Percentiles rank a stretch among this genome's conserved stretches.
These are phyloP conservation scores for Aspergillus bombycis DNA, from an alignment of 2,329 filamentous ascomycete genomes.

Conservation along the genomic window DNA sequence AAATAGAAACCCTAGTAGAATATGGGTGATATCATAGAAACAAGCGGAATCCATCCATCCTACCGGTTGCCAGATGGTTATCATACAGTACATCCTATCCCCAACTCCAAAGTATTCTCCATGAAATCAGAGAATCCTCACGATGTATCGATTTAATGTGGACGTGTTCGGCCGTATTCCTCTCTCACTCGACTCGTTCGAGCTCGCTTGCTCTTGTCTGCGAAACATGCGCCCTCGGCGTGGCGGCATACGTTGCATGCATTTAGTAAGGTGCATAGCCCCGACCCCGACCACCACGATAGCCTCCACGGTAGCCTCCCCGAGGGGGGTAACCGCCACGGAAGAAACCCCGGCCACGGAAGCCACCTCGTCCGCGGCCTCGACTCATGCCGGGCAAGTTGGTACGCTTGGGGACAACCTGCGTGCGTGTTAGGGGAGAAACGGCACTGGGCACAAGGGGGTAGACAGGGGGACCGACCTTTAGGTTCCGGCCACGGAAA, in stretches of 20 bases:
- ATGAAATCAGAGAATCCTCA: slow-evolving; percentile 23
- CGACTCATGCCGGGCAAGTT: slow-evolving; percentile 94
- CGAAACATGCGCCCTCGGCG: slow-evolving; percentile 6
- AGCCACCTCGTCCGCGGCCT: slow-evolving; percentile 60
- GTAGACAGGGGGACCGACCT: slow-evolving; percentile 61
- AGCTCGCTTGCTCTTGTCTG: slow-evolving; percentile 7
- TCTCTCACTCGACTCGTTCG: slow-evolving; percentile 9
- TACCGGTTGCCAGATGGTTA: slow-evolving; percentile 33
- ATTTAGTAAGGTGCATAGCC: slow-evolving; percentile 51
- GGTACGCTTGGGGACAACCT: slow-evolving; percentile 90
- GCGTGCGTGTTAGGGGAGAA: slow-evolving; percentile 33
- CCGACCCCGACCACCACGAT: slow-evolving; percentile 50
- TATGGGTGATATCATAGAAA: slow-evolving; percentile 27
- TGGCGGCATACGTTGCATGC: slow-evolving; percentile 3
- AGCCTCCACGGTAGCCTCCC: slow-evolving; percentile 64
- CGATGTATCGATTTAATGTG: slow-evolving; percentile 12
- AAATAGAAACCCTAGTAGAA: slow-evolving; percentile 8
- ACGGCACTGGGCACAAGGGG: neutral
- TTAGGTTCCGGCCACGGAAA: slow-evolving; percentile 92
- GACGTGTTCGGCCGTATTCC: neutral
- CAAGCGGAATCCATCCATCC: slow-evolving; percentile 24
- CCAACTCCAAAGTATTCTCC: slow-evolving; percentile 34
- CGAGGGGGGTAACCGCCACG: slow-evolving; percentile 50
- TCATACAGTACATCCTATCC: slow-evolving; percentile 34
- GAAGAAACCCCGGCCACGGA: slow-evolving; percentile 56